These are phyloP conservation scores for Tetrahymena elliotti DNA, from an alignment of 73 alveolate species.

Conservation along the genomic window DNA sequence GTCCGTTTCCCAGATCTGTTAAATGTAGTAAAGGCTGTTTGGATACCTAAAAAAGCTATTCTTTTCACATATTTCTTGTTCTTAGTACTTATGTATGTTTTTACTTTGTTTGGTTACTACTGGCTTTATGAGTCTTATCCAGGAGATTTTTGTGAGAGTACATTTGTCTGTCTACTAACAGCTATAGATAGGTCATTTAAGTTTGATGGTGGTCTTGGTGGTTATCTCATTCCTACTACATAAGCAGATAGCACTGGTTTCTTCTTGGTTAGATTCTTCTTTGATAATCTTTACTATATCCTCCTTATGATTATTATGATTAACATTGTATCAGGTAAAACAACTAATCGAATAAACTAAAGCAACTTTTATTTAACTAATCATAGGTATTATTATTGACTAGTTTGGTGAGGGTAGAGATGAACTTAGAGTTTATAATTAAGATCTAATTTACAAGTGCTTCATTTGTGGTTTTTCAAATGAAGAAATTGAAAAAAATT, in stretches of 20 bases:
- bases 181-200: constrained; percentile 69
- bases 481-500: constrained; percentile 76
- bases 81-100: constrained; percentile 43
- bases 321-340: constrained; percentile 40
- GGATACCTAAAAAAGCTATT: constrained; percentile 47
- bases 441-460: constrained; percentile 79
- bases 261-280: constrained; percentile 37
- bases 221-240: constrained; percentile 37
- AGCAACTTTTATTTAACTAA: too few relatives aligned
- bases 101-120: constrained; percentile 44
- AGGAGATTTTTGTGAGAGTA: constrained; percentile 46
- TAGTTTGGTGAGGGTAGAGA: constrained; percentile 91
- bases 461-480: constrained; percentile 88
- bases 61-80: constrained; percentile 40
- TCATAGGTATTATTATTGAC: constrained; percentile 78
- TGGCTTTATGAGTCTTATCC: constrained; percentile 40
- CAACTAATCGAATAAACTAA: too few relatives aligned
- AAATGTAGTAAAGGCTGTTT: constrained; percentile 51
- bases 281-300: constrained; percentile 29
- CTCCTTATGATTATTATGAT: constrained; percentile 51
- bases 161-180: constrained; percentile 53
- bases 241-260: constrained; percentile 6
- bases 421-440: constrained; percentile 66
- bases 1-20: constrained; percentile 46
- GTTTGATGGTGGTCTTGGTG: constrained; percentile 75